Evolutionary conservation across 768 basidiomycete species (phyloP).

Genomic region (Punctularia strigosozonata): DNA sequence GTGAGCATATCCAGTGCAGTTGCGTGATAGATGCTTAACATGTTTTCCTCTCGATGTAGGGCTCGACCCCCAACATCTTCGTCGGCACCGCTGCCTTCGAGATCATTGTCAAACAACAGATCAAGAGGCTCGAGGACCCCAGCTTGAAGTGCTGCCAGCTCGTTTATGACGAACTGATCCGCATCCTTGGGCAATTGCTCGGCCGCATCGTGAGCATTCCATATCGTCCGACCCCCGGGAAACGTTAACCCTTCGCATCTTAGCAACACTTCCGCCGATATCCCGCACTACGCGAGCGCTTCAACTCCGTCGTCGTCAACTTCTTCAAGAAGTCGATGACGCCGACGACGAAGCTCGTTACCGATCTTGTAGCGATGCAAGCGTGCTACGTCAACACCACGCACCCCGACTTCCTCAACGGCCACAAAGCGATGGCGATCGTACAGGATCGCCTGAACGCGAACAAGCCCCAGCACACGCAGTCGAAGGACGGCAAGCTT

Average conservation of each 20-base stretch:
- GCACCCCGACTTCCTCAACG: slow-evolving; percentile 95
- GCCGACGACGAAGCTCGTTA: slow-evolving; percentile 90
- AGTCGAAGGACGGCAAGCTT: slow-evolving; percentile 62
- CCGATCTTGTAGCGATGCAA: slow-evolving; percentile 96
- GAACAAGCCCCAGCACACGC: slow-evolving; percentile 54
- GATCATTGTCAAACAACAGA: slow-evolving; percentile 98
- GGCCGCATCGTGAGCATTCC: slow-evolving; percentile 55
- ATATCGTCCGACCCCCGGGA: background rate
- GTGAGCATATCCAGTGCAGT: slow-evolving; percentile 34
- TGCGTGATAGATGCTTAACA: background rate
- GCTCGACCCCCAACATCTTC: slow-evolving; percentile 92
- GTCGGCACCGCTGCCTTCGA: slow-evolving; percentile 97
- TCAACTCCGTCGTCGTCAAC: slow-evolving; percentile 91
- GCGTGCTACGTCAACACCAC: slow-evolving; percentile 99
- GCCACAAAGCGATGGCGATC: slow-evolving; percentile 89
- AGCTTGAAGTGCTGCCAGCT: slow-evolving; percentile 87
- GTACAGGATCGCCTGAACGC: slow-evolving; percentile 75
- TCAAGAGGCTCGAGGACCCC: slow-evolving; percentile 92
- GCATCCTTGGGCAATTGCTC: slow-evolving; percentile 89
- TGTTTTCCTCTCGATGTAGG: slow-evolving; percentile 33
- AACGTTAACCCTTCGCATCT: slow-evolving; percentile 5
- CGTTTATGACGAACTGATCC: slow-evolving; percentile 94
- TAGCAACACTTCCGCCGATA: slow-evolving; percentile 95
- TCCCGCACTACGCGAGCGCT: slow-evolving; percentile 92
- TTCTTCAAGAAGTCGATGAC: slow-evolving; percentile 93